Base-by-base conservation (phyloP, 352 stramenopile species). In the Elongisporangium anandrum region DNA sequence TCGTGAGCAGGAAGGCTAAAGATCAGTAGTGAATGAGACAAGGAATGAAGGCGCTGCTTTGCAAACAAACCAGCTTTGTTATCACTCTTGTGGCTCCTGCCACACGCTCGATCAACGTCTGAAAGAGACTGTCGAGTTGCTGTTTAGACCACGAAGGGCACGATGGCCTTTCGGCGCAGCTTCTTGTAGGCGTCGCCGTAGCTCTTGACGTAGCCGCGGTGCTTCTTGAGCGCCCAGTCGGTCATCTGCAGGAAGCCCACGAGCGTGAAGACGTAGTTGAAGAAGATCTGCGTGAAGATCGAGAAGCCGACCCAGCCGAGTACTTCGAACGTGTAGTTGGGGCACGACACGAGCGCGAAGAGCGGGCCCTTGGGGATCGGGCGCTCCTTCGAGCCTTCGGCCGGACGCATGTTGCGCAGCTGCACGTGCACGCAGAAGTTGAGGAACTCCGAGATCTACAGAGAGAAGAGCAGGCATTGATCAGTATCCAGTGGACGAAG, bases 251-350 rank as follows among this genome's bases (percentile, higher is more conserved):
- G 48, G 55, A 95, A 94, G 34, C 88, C 88, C 12, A 89, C 65
- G 50, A 94, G 48, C 45, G 87, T 95, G 64, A 97, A 97, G 16
- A 92, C 69, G 68, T 92, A 93, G 63, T 79, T 82, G 50, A 87
- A 87, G 41, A 74, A 80, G 63, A 91, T 81, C 64, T 94, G 81
- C 60, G 87, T 96, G 56, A 94, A 82, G 63, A 95, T 68, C 49
- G 85, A 90, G 70, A 95, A 97, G 51, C 79, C 82, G n/a, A 95
- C 63, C 89, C 89, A 97, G 50, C 84, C 82, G 21, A 93, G 71
- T 60, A 97, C 83, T 60, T 97, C 89, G 61, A 94, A 95, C 58
- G 81, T 92, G 73, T 97, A 97, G 72, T 97, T 97, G 29, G 89
- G 89, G 73, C 86, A 96, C 61, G 86, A 93, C 16, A 96, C 83